A percentile compares a stretch with the other conserved stretches of the same genome.
Conservation (phyloP, 1,139 yeast species). For the Hemisphaericaspora xylanilytica region DNA sequence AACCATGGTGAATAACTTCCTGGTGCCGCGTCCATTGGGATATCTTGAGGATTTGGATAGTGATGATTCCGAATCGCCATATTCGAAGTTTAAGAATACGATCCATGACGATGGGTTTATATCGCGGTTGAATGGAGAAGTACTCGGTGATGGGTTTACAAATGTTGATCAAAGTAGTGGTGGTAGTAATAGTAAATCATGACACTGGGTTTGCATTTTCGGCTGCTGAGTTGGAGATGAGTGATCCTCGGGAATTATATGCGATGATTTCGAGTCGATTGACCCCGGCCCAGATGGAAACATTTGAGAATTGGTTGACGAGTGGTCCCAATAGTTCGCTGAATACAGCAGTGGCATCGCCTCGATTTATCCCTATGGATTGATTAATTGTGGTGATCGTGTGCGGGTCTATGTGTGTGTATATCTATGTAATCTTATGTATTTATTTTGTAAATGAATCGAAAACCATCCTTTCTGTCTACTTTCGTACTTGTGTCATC, state of each 20-base stretch:
- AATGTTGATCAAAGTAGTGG: not conserved
- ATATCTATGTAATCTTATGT: not conserved
- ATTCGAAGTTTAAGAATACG: conserved; percentile 2
- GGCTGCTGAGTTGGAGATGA: conserved; percentile 4
- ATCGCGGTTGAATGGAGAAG: not conserved
- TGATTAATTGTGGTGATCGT: not conserved
- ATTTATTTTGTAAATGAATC: no score
- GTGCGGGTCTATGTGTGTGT: not conserved
- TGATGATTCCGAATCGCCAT: conserved; percentile 3
- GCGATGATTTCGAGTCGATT: conserved; percentile 4
- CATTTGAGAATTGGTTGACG: conserved; percentile 5
- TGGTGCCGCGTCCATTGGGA: conserved; percentile 6
- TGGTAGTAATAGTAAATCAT: not conserved
- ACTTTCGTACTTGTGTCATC: no score
- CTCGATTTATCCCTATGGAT: not conserved
- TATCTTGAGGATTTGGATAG: conserved; percentile 5
- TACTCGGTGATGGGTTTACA: no score
- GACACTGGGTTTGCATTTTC: conserved; percentile 2
- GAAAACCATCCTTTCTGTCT: no score
- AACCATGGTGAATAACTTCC: conserved; percentile 7
- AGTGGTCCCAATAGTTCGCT: not conserved
- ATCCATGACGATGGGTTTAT: conserved; percentile 3
- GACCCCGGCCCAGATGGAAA: conserved; percentile 6
- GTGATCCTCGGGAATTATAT: conserved; percentile 4
- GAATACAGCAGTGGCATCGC: not conserved